Base-by-base conservation (phyloP, 1,284 basidiomycete species). In the Abortiporus biennis region DNA sequence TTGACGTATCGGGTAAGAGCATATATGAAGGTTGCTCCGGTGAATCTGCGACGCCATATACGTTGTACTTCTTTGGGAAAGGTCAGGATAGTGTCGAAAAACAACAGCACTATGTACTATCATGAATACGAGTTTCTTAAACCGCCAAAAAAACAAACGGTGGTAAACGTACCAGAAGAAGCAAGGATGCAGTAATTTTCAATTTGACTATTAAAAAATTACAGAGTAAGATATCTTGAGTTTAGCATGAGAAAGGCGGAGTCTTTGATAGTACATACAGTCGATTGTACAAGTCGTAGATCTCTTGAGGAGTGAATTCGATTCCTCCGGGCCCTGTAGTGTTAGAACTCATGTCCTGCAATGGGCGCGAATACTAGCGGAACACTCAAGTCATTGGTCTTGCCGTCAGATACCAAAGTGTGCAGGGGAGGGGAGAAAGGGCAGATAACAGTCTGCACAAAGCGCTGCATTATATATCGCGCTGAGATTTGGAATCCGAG, bases 1-100 rank as follows among this genome's bases (percentile, higher is more conserved):
- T 43, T 44, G 3, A 36, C 44, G 24, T 51, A 54, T 17, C 52
- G 44, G 12, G 46, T 51, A 4, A 54, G 8, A 27, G 50, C 35
- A 42, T 52, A 54, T 17, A 54, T 40, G 8, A 42, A 31, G 3
- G 52, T 51, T 5, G 52, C 52, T 1, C 48, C 50, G 5, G 50
- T 41, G 22, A 50, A 46, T 15, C 41, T 41, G 6, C 50, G 43
- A 11, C 34, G 21, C 52, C 52, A 54, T 44, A 54, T 54, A 9
- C 50, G 46, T 30, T 54, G 45, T 4, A 54, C 43, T 35, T 54
- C 52, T 16, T 44, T 40, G 12, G 50, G 34, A 37, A 54, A 44
- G 20, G 52, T 51, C n/a, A 48, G 43, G 36, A 43, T 2, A 22
- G 13, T 35, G 38, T 54, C 52, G 13, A 33, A 44, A 30, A 48